A percentile compares a stretch with the other conserved stretches of the same genome.
Conservation (phyloP, 768 basidiomycete species). For the Hygrophorus pudorinus region DNA sequence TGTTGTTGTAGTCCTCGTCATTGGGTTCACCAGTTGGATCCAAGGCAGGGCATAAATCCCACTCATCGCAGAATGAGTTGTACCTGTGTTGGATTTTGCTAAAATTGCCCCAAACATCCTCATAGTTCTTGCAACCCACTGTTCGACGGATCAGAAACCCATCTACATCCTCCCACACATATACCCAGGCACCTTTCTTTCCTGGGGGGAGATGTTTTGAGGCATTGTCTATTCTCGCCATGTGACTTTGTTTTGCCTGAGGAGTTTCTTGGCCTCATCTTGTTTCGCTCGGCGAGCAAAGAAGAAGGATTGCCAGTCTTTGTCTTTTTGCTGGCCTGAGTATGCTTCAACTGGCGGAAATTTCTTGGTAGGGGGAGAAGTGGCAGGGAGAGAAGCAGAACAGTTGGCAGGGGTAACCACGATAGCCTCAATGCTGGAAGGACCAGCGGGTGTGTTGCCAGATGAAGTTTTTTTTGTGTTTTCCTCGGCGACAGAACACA, state of each 20-base stretch:
- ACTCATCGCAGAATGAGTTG: conserved; percentile 13
- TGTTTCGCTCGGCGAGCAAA: conserved; percentile 4
- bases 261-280: neutral
- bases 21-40: conserved; percentile 6
- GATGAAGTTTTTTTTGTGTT: no score
- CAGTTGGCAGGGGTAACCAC: neutral
- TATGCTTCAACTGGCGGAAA: conserved; percentile 1
- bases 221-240: no score
- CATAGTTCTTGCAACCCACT: conserved; percentile 6
- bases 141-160: conserved; percentile 13
- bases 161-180: conserved; percentile 13
- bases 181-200: conserved; percentile 14
- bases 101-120: conserved; percentile 11
- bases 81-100: conserved; percentile 8
- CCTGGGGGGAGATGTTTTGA: no score
- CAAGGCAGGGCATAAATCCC: conserved; percentile 14
- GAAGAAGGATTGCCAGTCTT: conserved; percentile 3
- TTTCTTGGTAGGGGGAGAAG: neutral
- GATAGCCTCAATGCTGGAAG: no score
- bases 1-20: conserved; percentile 1
- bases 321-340: conserved; percentile 1
- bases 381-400: neutral
- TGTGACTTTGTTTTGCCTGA: neutral
- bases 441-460: no score
- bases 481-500: neutral